Evolutionary conservation across 345 rosid species (phyloP), one percentile per base, ranked within the genome.

Genomic region (Litchi chinensis): DNA sequence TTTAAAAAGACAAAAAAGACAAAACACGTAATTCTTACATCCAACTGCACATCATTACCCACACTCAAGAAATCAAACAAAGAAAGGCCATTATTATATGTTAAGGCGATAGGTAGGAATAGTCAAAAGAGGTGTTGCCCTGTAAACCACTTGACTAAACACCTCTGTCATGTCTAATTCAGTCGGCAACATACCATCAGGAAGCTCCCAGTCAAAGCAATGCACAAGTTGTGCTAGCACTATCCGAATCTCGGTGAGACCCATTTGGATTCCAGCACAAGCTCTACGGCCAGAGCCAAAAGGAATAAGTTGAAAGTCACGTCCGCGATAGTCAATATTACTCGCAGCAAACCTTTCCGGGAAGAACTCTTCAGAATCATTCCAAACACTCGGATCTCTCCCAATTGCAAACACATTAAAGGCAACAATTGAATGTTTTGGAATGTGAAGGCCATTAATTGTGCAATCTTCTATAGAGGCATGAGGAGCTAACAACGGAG

Each of bases 221-320:
- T 46, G 52, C 52, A 46, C 52, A 46, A 46, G 52, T 11, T 46
- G 52, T 46, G 80, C 83, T 40, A 77, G 9, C 16, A 39, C 26
- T 8, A 72, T n/a, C 19, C 79, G 64, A 50, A 81, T 73, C 24
- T 54, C 16, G 19, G 77, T 65, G 0, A 81, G 37, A 39, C 80
- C 83, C 12, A 76, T 11, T 9, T 76, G 77, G n/a, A 81, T 65
- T 43, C 80, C 74, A 56, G 81, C 81, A 59, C 84, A 81, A 0
- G 57, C 75, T 13, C 84, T 77, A 0, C 81, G 76, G 0, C 81
- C 84, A 5, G 81, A 50, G 0, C 81, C 84, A 12, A 82, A 82
- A 18, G 84, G 79, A 5, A 82, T 32, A 18, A 77, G 76, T 66
- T 78, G 60, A 65, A 82, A 82, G 16, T 82, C 76, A 6, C 41